phyloP scores from a whole-genome alignment of 179 eudicot genomes.

The Nepenthes alata region DNA sequence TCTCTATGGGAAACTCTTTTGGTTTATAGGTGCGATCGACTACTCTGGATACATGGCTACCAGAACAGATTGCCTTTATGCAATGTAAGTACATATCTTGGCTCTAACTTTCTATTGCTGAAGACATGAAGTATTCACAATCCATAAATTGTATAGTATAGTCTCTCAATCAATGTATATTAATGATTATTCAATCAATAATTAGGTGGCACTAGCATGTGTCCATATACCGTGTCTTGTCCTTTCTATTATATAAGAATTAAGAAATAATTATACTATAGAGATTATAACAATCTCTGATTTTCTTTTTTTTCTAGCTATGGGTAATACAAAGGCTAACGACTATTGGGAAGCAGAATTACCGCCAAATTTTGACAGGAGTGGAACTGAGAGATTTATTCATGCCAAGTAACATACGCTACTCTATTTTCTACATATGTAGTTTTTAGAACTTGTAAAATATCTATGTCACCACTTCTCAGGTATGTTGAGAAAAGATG shows the following conservation, averaged over 20 bases:
- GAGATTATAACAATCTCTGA: too few species aligned
- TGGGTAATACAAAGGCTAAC: constrained; percentile 38
- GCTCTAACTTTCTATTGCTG: too few species aligned
- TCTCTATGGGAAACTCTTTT: neutral
- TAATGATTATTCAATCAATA: too few species aligned
- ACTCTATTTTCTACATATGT: neutral
- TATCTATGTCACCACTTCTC: neutral
- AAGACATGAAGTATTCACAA: too few species aligned
- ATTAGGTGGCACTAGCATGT: too few species aligned
- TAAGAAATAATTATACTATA: too few species aligned
- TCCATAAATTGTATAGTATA: too few species aligned
- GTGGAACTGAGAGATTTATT: constrained; percentile 22
- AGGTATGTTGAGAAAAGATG: constrained; percentile 37
- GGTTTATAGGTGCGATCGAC: constrained; percentile 40
- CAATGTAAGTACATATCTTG: constrained; percentile 23
- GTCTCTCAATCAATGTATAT: too few species aligned
- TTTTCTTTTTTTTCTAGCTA: constrained; percentile 12
- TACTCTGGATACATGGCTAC: constrained; percentile 21
- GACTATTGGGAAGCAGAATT: constrained; percentile 42
- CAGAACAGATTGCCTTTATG: constrained; percentile 39
- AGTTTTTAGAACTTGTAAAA: neutral
- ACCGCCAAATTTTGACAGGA: constrained; percentile 21
- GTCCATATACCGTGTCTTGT: too few species aligned
- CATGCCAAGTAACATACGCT: constrained; percentile 16
- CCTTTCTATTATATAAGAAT: too few species aligned